Percentiles rank a stretch among this genome's conserved stretches.
Conservation (phyloP, 106 monocot species). For the Acorus gramineus region DNA sequence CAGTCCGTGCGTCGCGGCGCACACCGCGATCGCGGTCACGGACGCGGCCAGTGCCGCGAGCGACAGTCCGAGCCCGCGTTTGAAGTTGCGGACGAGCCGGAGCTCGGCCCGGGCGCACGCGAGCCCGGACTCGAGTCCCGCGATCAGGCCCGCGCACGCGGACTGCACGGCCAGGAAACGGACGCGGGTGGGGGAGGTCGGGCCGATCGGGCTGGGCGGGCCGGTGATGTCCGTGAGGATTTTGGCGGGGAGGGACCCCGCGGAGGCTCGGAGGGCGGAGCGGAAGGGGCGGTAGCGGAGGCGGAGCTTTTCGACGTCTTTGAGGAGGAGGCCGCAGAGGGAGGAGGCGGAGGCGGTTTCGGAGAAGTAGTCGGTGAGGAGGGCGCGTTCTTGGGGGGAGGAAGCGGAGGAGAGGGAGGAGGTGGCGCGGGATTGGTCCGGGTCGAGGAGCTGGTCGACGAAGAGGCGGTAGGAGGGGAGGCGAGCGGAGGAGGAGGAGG, state of each 20-base stretch:
- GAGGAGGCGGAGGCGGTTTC: slow-evolving; percentile 58
- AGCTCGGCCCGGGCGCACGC: slow-evolving; percentile 28
- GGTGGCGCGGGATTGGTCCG: slow-evolving; percentile 43
- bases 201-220: slow-evolving; percentile 12
- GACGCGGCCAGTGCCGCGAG: slow-evolving; percentile 27
- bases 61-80: slow-evolving; percentile 17
- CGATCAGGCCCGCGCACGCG: slow-evolving; percentile 28
- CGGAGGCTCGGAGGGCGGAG: slow-evolving; percentile 5
- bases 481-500: slow-evolving; percentile 14
- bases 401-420: slow-evolving; percentile 12
- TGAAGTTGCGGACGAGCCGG: slow-evolving; percentile 18
- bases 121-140: slow-evolving; percentile 27
- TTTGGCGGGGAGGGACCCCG: neutral
- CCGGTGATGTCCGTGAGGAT: slow-evolving; percentile 13
- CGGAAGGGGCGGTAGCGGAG: slow-evolving; percentile 25
- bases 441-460: slow-evolving; percentile 55
- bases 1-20: slow-evolving; percentile 33
- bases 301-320: slow-evolving; percentile 46
- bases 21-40: slow-evolving; percentile 20
- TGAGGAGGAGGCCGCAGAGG: slow-evolving; percentile 46
- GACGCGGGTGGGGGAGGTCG: neutral
- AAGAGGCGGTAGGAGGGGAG: slow-evolving; percentile 50
- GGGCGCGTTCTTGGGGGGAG: slow-evolving; percentile 8
- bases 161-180: slow-evolving; percentile 28
- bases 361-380: slow-evolving; percentile 45